A percentile compares a stretch with the other conserved stretches of the same genome.
Conservation (phyloP, 2,329 filamentous ascomycete genomes). For the Aphanocladium album region DNA sequence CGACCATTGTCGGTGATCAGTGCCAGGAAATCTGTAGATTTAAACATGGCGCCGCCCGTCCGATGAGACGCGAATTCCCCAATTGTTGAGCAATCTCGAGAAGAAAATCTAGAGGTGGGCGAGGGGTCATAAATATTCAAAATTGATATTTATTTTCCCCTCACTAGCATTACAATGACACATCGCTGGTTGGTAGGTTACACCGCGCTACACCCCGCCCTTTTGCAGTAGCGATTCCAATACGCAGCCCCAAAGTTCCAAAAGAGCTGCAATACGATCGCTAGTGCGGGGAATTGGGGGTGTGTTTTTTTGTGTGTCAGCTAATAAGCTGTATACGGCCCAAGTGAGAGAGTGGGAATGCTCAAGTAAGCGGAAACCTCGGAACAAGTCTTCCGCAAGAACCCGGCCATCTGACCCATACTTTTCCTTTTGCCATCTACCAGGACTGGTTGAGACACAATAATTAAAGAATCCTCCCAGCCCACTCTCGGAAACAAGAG, state of each 20-base stretch:
- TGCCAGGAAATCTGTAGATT: background rate
- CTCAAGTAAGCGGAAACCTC: background rate
- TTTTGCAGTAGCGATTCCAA: background rate
- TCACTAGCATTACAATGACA: background rate
- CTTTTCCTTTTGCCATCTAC: conserved; percentile 4
- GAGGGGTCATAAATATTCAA: background rate
- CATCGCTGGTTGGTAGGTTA: conserved; percentile 1
- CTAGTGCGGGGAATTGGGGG: background rate
- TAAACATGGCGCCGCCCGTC: background rate
- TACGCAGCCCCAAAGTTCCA: background rate
- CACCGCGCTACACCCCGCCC: background rate
- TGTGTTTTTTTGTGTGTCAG: background rate
- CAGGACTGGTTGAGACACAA: background rate
- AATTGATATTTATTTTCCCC: background rate
- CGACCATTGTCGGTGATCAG: conserved; percentile 1
- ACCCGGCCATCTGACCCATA: background rate
- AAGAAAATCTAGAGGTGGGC: background rate
- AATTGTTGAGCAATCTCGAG: no score
- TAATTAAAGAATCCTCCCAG: background rate
- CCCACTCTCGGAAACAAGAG: conserved; percentile 4
- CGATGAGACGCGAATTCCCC: no score
- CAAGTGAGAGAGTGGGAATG: background rate
- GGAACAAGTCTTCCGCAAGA: conserved; percentile 2
- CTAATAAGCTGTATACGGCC: background rate
- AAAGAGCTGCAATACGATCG: background rate